Conservation (phyloP, 768 basidiomycete species). For the Royoungia palumana region DNA sequence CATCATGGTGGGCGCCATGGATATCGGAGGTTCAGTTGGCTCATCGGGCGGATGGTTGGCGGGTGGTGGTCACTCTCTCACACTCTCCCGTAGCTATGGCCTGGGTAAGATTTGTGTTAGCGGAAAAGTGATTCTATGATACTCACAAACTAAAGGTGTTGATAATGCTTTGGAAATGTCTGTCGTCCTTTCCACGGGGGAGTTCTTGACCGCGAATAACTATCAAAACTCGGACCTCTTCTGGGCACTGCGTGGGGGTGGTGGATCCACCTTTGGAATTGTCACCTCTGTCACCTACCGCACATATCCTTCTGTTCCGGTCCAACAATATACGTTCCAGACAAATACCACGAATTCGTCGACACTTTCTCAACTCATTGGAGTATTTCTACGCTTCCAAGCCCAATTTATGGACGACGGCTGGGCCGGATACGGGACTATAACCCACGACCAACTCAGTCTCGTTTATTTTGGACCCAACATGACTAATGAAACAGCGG, state of each 20-base stretch:
- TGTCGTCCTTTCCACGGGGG: slow-evolving; percentile 43
- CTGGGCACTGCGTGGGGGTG: slow-evolving; percentile 54
- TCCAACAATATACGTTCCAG: slow-evolving; percentile 27
- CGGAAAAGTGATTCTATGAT: too few relatives aligned
- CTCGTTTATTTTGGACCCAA: slow-evolving; percentile 35
- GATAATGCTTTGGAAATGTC: slow-evolving; percentile 50
- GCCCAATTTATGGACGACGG: slow-evolving; percentile 39
- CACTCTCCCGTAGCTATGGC: slow-evolving; percentile 39
- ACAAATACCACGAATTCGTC: slow-evolving; percentile 33
- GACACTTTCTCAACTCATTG: slow-evolving; percentile 28
- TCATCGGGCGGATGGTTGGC: slow-evolving; percentile 50
- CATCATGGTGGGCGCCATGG: slow-evolving; percentile 45
- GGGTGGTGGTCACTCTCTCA: slow-evolving; percentile 46
- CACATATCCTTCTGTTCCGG: slow-evolving; percentile 39
- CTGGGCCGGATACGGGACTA: slow-evolving; percentile 39
- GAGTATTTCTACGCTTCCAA: slow-evolving; percentile 34
- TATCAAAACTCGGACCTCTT: slow-evolving; percentile 47
- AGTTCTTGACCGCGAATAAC: slow-evolving; percentile 37
- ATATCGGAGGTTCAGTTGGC: slow-evolving; percentile 40
- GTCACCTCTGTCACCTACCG: slow-evolving; percentile 47
- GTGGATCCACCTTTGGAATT: slow-evolving; percentile 49
- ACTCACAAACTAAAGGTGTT: slow-evolving; percentile 39
- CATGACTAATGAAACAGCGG: slow-evolving; percentile 33
- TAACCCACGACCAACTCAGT: slow-evolving; percentile 1
- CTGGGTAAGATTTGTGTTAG: slow-evolving; percentile 37